Evolutionary conservation across 176 grass and related monocot species (phyloP).

Genomic region (Zizania latifolia): DNA sequence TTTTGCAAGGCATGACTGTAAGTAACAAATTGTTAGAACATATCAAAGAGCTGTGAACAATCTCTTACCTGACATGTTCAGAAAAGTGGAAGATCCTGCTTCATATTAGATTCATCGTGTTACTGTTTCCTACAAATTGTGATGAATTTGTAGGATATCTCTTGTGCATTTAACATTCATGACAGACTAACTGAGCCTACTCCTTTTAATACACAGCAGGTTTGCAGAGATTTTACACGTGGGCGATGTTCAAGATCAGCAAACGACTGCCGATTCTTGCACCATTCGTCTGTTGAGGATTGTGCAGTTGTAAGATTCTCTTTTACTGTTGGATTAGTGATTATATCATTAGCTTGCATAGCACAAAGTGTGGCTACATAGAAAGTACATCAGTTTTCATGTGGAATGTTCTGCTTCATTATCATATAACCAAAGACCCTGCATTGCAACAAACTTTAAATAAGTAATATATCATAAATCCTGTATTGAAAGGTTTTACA

Average conservation of each 20-base stretch:
- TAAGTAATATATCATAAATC: not conserved
- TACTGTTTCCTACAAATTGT: constrained; percentile 6
- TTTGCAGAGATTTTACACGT: constrained; percentile 56
- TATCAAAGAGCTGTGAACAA: too few species aligned
- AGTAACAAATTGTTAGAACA: not conserved
- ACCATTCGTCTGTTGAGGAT: constrained; percentile 50
- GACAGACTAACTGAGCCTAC: not conserved
- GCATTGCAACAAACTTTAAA: not conserved
- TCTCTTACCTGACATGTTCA: too few species aligned
- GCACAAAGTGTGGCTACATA: not conserved
- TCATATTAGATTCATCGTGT: too few species aligned
- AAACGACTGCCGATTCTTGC: constrained; percentile 54
- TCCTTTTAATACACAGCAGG: constrained; percentile 27
- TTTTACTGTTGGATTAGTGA: not conserved
- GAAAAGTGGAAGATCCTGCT: too few species aligned
- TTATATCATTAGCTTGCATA: not conserved
- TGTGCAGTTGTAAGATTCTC: constrained; percentile 35
- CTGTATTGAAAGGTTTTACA: not conserved
- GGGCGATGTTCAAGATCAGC: constrained; percentile 62
- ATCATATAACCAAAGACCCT: not conserved
- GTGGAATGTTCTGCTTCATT: not conserved
- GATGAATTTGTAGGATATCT: not conserved
- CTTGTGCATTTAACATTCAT: constrained; percentile 7
- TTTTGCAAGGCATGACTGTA: not conserved
- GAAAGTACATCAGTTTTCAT: not conserved